Base-by-base conservation (phyloP, 208 protist genomes). In the Wallacemonas sp. region DNA sequence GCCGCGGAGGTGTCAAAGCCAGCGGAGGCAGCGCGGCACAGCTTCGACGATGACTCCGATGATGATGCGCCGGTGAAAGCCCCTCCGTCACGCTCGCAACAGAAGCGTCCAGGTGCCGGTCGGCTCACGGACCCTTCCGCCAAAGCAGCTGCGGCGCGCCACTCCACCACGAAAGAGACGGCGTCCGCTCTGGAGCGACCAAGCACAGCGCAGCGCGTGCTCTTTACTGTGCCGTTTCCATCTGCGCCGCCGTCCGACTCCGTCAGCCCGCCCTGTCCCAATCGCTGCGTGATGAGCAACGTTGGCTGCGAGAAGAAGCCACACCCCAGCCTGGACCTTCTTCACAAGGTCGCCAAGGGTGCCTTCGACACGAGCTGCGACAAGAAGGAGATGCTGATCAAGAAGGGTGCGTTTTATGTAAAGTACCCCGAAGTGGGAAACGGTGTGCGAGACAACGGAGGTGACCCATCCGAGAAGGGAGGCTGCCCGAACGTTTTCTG, bases 401-500 rank as follows among this genome's bases (percentile, higher is more conserved):
- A 57, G 30, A 86, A 84, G 63, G 89, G 89, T 5, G 89, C 89
- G 29, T 90, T 89, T 70, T 76, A 95, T 58, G 84, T 82, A 2
- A 29, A 47, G 39, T 38, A 72, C 21, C 61, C 79, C 2, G 41
- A 68, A 19, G 41, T 88, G 26, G 89, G 89, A 33, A 95, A 95
- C 63, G 89, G 84, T 27, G 80, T 74, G 24, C 68, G 70, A 9
- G 85, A 93, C 61, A 73, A 76, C 44, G 63, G 63, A 24, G 70
- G 62, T 32, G 69, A 87, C 48, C 60, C 44, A 8, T 63, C 14
- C 16, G 68, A 62, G 11, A 12, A 29, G 29, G 90, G 87, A 36
- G 90, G 87, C n/a, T 95, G 90, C 57, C 72, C 85, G 9, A 60
- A 86, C 52, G 85, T 93, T 1, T 14, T 80, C 30, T 95, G 90